phyloP scores from a whole-genome alignment of 1,284 basidiomycete genomes.

The Cystobasidium sp. region DNA sequence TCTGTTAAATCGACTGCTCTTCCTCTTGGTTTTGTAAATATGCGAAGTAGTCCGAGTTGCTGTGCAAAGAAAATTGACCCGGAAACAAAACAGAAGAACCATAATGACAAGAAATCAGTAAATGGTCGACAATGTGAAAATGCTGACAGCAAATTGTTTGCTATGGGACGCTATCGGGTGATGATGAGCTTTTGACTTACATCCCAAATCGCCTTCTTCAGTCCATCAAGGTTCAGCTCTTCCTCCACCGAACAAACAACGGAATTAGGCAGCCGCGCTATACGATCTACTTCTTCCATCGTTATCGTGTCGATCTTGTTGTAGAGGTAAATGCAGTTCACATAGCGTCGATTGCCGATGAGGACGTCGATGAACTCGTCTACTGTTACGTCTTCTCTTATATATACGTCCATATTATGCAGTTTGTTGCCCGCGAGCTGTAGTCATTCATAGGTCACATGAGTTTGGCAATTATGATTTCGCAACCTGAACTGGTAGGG shows the following conservation, averaged over 20 bases:
- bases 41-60: conserved; percentile 52
- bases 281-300: conserved; percentile 72
- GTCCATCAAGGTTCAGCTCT: conserved; percentile 85
- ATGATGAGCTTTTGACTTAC: background rate
- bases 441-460: background rate
- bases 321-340: conserved; percentile 89
- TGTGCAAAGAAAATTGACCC: conserved; percentile 20
- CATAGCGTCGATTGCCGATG: conserved; percentile 88
- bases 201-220: conserved; percentile 89
- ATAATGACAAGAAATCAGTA: no score
- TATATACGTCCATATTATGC: conserved; percentile 96
- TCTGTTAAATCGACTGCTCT: conserved; percentile 79
- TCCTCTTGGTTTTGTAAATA: conserved; percentile 95
- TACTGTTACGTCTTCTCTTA: conserved; percentile 79
- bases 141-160: no score
- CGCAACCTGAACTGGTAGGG: background rate
- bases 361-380: conserved; percentile 98
- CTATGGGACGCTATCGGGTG: no score
- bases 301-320: conserved; percentile 63
- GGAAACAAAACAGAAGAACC: no score
- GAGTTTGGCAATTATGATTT: background rate
- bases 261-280: conserved; percentile 83
- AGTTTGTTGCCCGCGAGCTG: conserved; percentile 64
- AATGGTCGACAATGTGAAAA: no score
- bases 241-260: conserved; percentile 94